Base-by-base conservation (phyloP, 192 early-diverging fungal genomes). In the Paraglomus brasilianum region DNA sequence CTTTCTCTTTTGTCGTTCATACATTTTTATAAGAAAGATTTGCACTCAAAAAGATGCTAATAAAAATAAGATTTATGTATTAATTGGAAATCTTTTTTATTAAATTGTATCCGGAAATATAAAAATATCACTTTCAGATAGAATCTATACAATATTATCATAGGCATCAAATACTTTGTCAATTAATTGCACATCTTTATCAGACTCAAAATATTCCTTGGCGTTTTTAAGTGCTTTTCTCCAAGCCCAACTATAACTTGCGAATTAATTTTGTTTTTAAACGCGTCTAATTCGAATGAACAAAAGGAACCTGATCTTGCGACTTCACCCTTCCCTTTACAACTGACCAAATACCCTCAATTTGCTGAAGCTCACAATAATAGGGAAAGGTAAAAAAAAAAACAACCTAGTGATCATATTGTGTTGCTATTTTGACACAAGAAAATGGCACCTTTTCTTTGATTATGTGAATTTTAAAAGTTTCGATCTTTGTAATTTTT, bases 221-320 rank as follows among this genome's bases (percentile, higher is more conserved):
- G 19, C 44, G 5, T 8, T 44, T 45, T 62, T 46, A 45, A 62
- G 43, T 24, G 43, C 40, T 24, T 46, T 62, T 62, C 21, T 43
- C 21, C 60, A 62, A 43, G 47, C 5, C 60, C 15, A 62, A 62
- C 43, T 45, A 62, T 62, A 45, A 62, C 24, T 21, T 62, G 5
- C 30, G 60, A 45, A 42, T 42, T 62, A 9, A 62, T 46, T 62
- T 62, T 62, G n/a, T 62, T 17, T 62, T 62, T 62, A 45, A 62
- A 62, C n/a, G 13, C 6, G 42, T 59, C 9, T 58, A 58, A 39
- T 39, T 30, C 56, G 9, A 59, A 59, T 59, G 9, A 15, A 9
- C 13, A 59, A 39, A 39, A 62, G 60, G 42, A 62, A 62, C 42
- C 60, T 45, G 43, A 62, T 2, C 14, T 45, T 42, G 21, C 21